Evolutionary conservation across 495 filamentous ascomycete species (phyloP).

Genomic region (Daldinia grandis): DNA sequence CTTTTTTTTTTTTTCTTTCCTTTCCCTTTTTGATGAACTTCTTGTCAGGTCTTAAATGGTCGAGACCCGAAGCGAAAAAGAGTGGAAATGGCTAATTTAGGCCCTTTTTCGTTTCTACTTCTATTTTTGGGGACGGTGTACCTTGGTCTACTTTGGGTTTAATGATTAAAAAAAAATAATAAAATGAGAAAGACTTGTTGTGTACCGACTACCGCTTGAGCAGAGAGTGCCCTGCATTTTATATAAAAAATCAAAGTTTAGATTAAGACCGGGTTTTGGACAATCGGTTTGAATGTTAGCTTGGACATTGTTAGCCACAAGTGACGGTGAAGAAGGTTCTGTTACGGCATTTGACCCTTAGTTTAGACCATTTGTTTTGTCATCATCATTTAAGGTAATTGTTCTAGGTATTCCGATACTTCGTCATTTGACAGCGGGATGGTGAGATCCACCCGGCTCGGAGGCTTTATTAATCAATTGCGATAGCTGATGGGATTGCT

Average conservation of each 20-base stretch:
- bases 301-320: neutral
- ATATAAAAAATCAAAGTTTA: neutral
- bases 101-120: neutral
- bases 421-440: constrained; percentile 40
- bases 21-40: neutral
- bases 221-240: neutral
- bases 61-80: neutral
- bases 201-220: neutral
- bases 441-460: constrained; percentile 38
- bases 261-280: neutral
- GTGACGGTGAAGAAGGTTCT: neutral
- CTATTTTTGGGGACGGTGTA: constrained; percentile 11
- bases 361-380: constrained; percentile 26
- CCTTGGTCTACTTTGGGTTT: neutral
- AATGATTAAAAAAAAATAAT: neutral
- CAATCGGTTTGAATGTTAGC: neutral
- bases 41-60: neutral
- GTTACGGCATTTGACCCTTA: constrained; percentile 11
- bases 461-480: constrained; percentile 10
- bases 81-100: constrained; percentile 23
- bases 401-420: constrained; percentile 22
- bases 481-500: neutral
- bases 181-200: neutral
- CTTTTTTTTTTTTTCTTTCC: neutral
- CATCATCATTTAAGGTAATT: constrained; percentile 37